A percentile compares a stretch with the other conserved stretches of the same genome.
phyloP scores from a whole-genome alignment of 1,139 yeast species.

The Saccharomyces hybrid region DNA sequence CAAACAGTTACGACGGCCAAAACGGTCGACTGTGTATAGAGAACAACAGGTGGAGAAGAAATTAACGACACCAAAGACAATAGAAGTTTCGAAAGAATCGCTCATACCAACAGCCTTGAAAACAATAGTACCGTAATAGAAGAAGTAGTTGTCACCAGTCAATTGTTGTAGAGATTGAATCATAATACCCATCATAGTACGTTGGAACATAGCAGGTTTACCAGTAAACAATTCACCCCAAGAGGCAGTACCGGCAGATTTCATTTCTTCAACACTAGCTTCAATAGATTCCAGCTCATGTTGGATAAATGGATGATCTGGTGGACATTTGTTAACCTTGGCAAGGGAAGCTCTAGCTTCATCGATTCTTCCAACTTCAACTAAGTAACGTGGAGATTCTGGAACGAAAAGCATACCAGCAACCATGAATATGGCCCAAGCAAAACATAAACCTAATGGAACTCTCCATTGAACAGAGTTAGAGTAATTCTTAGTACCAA shows the following conservation, averaged over 20 bases:
- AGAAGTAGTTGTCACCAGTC: constrained; percentile 71
- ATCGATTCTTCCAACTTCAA: constrained; percentile 44
- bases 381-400: constrained; percentile 67
- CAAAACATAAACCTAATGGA: constrained; percentile 46
- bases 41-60: constrained; percentile 65
- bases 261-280: constrained; percentile 57
- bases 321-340: constrained; percentile 46
- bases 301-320: constrained; percentile 50
- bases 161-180: constrained; percentile 65
- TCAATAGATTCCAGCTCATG: constrained; percentile 52
- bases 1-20: constrained; percentile 62
- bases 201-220: constrained; percentile 44
- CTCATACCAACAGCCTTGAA: constrained; percentile 65
- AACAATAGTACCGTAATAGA: constrained; percentile 70
- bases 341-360: constrained; percentile 56
- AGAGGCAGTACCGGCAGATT: constrained; percentile 53
- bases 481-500: constrained; percentile 43
- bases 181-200: constrained; percentile 56
- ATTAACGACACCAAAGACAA: constrained; percentile 68
- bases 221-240: constrained; percentile 61
- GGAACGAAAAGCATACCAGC: constrained; percentile 60
- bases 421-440: constrained; percentile 36
- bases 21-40: constrained; percentile 53
- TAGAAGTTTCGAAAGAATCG: constrained; percentile 67
- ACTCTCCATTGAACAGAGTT: constrained; percentile 53